These are phyloP conservation scores for Sparassis latifolia DNA, from an alignment of 1,284 basidiomycete species.

Conservation along the genomic window DNA sequence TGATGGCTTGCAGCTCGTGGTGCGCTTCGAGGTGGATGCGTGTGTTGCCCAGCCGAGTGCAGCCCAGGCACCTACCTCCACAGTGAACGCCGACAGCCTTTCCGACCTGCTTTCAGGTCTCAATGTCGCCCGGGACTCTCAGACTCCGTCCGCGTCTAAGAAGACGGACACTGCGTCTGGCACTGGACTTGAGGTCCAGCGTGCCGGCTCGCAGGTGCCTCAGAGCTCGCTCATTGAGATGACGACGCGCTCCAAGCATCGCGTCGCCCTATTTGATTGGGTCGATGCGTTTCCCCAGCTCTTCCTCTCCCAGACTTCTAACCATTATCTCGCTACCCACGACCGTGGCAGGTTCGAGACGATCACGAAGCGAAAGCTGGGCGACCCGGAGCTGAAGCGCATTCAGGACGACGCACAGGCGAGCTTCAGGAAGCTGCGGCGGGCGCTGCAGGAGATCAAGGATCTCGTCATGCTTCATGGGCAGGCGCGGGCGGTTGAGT, in stretches of 20 bases:
- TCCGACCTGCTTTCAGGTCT: constrained; percentile 24
- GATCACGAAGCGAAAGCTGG: constrained; percentile 36
- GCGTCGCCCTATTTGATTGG: constrained; percentile 32
- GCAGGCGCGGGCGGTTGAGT: constrained; percentile 33
- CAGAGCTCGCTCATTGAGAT: constrained; percentile 43
- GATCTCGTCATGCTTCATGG: constrained; percentile 37
- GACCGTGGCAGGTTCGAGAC: constrained; percentile 35
- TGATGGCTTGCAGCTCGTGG: constrained; percentile 24
- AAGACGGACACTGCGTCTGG: background rate
- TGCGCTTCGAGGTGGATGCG: constrained; percentile 28
- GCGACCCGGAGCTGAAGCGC: constrained; percentile 26
- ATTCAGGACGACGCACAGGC: constrained; percentile 25
- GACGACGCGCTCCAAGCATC: constrained; percentile 33
- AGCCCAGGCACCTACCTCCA: background rate
- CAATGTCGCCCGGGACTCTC: constrained; percentile 1
- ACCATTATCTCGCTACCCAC: constrained; percentile 45
- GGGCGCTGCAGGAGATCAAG: constrained; percentile 34
- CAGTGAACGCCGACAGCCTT: constrained; percentile 30
- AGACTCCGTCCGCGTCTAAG: constrained; percentile 26
- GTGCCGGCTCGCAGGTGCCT: constrained; percentile 32
- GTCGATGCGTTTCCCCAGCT: constrained; percentile 42
- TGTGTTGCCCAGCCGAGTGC: constrained; percentile 9
- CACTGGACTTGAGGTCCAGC: constrained; percentile 29
- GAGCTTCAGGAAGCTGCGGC: constrained; percentile 35
- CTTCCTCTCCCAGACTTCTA: constrained; percentile 49